Evolutionary conservation across 163 green algal genomes (phyloP).

Genomic region (Smithsoniella earleae): DNA sequence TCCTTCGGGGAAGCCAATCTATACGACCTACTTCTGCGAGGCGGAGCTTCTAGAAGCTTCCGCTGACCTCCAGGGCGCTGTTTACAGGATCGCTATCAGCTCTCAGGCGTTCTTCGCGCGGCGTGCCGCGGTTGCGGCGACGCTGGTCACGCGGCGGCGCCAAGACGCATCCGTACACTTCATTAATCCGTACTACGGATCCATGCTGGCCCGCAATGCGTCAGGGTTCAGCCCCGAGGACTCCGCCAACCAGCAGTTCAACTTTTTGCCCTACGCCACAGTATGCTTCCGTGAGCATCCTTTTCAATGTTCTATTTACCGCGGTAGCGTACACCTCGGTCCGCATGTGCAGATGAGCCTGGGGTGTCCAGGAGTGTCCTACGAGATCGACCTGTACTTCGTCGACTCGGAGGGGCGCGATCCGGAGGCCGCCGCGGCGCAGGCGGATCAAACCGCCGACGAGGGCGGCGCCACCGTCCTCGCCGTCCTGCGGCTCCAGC

Average conservation of each 20-base stretch:
- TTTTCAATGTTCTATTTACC: no score
- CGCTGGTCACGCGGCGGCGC: not conserved
- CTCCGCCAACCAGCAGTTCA: not conserved
- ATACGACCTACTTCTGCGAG: slow-evolving; percentile 1
- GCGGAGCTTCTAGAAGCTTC: not conserved
- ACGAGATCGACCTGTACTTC: slow-evolving; percentile 11
- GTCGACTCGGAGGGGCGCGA: not conserved
- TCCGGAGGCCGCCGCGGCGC: not conserved
- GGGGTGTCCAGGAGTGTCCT: not conserved
- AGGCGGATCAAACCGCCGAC: no score
- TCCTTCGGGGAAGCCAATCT: not conserved
- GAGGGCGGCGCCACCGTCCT: not conserved
- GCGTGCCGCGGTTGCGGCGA: not conserved
- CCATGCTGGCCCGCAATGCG: slow-evolving; percentile 7
- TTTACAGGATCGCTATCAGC: not conserved
- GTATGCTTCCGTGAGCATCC: no score
- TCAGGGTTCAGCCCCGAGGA: not conserved
- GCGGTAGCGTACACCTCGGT: no score
- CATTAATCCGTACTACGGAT: slow-evolving; percentile 22
- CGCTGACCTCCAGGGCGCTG: not conserved
- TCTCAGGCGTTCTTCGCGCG: not conserved
- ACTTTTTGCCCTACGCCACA: slow-evolving; percentile 10
- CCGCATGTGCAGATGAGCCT: slow-evolving; percentile 10
- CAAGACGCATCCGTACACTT: not conserved
- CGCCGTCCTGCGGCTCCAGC: not conserved